Conservation (phyloP, 768 basidiomycete genomes). For the Mycena venus region DNA sequence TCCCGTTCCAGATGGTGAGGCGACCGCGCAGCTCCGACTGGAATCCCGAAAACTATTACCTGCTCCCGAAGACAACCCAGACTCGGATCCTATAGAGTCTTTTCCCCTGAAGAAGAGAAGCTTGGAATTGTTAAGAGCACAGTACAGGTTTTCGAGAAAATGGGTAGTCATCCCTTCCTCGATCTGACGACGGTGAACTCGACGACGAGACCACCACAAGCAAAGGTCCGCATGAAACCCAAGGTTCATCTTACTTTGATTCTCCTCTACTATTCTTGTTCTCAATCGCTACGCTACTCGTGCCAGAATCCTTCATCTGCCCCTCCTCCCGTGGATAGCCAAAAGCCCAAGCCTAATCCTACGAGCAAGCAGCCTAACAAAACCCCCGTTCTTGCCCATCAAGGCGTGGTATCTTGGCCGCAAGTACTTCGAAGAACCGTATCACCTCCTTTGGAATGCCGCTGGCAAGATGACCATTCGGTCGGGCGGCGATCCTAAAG, state of each 20-base stretch:
- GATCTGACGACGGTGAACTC: neutral
- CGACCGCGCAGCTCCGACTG: neutral
- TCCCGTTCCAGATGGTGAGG: neutral
- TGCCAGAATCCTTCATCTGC: neutral
- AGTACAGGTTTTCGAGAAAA: neutral
- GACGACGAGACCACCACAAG: neutral
- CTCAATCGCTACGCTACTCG: neutral
- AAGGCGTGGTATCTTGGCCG: constrained; percentile 41
- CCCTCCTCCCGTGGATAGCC: no score
- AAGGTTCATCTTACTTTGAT: neutral
- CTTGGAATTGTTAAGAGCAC: neutral
- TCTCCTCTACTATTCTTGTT: neutral
- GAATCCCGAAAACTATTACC: neutral
- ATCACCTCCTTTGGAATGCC: constrained; percentile 10
- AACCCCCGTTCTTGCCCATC: constrained; percentile 31
- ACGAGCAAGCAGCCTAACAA: neutral
- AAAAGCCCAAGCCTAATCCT: neutral
- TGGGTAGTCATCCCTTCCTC: neutral
- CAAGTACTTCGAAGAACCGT: constrained; percentile 29
- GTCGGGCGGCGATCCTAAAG: constrained; percentile 10
- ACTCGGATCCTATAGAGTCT: constrained; percentile 15
- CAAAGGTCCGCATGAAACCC: constrained; percentile 21
- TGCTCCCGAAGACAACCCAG: constrained; percentile 17
- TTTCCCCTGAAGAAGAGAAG: neutral
- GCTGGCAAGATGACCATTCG: constrained; percentile 8